Base-by-base conservation (phyloP, 2,329 filamentous ascomycete genomes). In the Colletotrichum orchidophilum region DNA sequence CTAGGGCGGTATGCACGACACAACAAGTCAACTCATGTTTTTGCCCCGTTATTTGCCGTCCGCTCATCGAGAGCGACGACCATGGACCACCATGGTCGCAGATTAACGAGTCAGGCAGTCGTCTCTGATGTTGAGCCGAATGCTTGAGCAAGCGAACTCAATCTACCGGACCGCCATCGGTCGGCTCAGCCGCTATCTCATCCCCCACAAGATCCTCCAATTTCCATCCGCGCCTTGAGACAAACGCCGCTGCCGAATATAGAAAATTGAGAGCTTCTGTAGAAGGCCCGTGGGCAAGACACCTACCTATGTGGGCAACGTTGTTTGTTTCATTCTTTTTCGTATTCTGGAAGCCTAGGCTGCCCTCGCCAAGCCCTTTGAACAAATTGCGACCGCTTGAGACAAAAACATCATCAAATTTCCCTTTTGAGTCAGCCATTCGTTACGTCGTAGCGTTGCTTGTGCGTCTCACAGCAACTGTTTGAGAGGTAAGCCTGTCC, bases 181-280 rank as follows among this genome's bases (percentile, higher is more conserved):
- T 54, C 54, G 31, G 21, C 50, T 57, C 21, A 60, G 35, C 46
- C 59, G 61, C 66, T 61, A 57, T 52, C 50, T 60, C 39, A 66
- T 70, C 60, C 55, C 60, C 42, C 68, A 52, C 65, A 42, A 70
- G 54, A 70, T 66, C 70, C 70, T 66, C 60, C 54, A 70, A 72
- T 72, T 72, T 72, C 54, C 55, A 26, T 65, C 60, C 60, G 55
- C 60, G 52, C 55, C 59, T 54, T 61, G 58, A 68, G 68, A 71
- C 64, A 53, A 49, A 29, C 52, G 52, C n/a, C 35, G 58, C 68
- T 61, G 33, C 66, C 54, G 54, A 65, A 60, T 57, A 65, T 52
- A 61, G 49, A 60, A 55, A 46, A 66, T 18, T 71, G 50, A 9
- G 57, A 54, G 42, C 33, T 53, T 71, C 9, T 12, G 35, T 33